Base-by-base conservation (phyloP, 106 monocot species). In the Dendrobium officinale region DNA sequence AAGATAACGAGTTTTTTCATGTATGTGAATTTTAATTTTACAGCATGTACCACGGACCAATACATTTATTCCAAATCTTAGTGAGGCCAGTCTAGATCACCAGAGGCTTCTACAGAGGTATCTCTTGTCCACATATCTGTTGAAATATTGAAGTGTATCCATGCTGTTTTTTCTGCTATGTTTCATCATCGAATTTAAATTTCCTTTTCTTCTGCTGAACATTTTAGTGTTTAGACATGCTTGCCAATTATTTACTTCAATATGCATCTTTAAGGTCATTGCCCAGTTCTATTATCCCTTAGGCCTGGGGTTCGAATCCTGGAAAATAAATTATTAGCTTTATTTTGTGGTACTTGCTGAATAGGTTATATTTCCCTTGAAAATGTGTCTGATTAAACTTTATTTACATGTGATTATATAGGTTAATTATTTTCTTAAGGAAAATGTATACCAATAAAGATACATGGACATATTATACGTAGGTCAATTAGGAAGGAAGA, bases 21-120 rank as follows among this genome's bases (percentile, higher is more conserved):
- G 22, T 9, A 76, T 76, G 42, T 76, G 42, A 26, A 10, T 26
- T 43, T 75, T 49, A 76, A 76, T 48, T 75, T 68, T 87, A 85
- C 79, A 93, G 93, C 93, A 93, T 80, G 85, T 93, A 76, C 93
- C 92, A 47, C 84, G 93, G 43, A 88, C 88, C 79, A 93, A 93
- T 73, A 86, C 88, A 75, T 93, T 78, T 37, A 75, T 93, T 79
- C 93, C 93, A 41, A 80, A 78, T 9, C 75, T 84, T 4, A 93
- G 72, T 76, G 90, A 93, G 83, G 93, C 93, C 43, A 88, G 81
- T 81, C 55, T 86, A 17, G 93, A 93, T 81, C 88, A 93, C 75
- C 82, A 93, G 42, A 90, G 93, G n/a, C 88, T 93, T 72, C 79
- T 86, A n/a, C 85, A 90, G 29, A 90, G 93, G 93, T 93, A 85